Conservation (phyloP, 257 asterid species). For the Salvia rosmarinus region DNA sequence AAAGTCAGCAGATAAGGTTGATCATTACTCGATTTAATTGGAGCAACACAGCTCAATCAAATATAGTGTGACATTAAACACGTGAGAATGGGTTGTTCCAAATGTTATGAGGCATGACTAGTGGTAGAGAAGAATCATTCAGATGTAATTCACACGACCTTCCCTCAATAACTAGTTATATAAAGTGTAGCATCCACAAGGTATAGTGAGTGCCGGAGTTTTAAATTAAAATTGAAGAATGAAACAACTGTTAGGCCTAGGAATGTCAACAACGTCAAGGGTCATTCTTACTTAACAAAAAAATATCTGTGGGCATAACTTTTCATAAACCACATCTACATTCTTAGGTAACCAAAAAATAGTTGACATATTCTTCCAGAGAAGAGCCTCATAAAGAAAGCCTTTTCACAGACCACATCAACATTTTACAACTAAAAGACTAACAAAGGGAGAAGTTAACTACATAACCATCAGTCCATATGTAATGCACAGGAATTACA, state of each 20-base stretch:
- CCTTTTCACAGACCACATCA: neutral
- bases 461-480: neutral
- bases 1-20: conserved; percentile 25
- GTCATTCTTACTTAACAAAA: neutral
- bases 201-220: no score
- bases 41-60: conserved; percentile 7
- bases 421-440: neutral
- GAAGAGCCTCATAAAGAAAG: neutral
- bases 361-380: no score
- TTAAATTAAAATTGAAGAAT: neutral
- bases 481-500: neutral
- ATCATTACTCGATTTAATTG: conserved; percentile 14
- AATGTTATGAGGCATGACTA: neutral
- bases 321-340: no score
- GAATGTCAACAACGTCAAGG: neutral
- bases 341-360: no score
- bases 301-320: conserved; percentile 9
- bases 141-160: no score
- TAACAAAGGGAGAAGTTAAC: neutral
- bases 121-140: neutral
- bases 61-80: conserved; percentile 19
- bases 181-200: no score
- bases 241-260: neutral
- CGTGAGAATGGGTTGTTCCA: no score
- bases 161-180: no score